These are phyloP conservation scores for Tilletia setariae DNA, from an alignment of 1,284 basidiomycete genomes.

Conservation along the genomic window DNA sequence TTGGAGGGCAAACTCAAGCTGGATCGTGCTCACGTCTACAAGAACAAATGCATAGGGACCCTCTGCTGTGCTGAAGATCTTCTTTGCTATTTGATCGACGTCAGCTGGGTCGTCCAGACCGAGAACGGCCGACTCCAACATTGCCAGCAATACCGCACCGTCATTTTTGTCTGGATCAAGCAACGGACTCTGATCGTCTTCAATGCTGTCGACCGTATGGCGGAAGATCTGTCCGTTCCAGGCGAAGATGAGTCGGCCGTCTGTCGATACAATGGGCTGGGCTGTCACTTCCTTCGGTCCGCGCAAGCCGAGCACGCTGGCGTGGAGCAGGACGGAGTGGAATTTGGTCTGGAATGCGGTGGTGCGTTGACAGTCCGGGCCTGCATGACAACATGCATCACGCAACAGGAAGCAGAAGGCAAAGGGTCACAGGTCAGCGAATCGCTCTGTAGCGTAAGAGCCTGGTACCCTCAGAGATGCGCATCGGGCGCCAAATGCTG, in stretches of 20 bases:
- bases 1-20: constrained; percentile 14
- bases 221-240: constrained; percentile 52
- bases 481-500: too few relatives aligned
- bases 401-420: too few relatives aligned
- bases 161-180: constrained; percentile 36
- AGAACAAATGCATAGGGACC: constrained; percentile 48
- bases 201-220: not conserved
- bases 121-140: not conserved
- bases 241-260: constrained; percentile 26
- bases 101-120: not conserved
- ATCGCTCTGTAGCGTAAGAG: too few relatives aligned
- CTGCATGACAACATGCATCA: not conserved
- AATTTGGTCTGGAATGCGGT: not conserved
- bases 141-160: constrained; percentile 27
- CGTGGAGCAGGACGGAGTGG: not conserved
- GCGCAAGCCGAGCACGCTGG: constrained; percentile 42
- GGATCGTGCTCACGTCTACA: constrained; percentile 30
- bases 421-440: too few relatives aligned
- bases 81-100: not conserved
- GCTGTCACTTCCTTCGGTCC: constrained; percentile 27
- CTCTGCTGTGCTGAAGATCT: constrained; percentile 31
- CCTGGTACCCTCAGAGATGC: too few relatives aligned
- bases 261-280: constrained; percentile 33
- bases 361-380: not conserved
- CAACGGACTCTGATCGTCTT: constrained; percentile 6